Percentiles rank a stretch among this genome's conserved stretches.
Evolutionary conservation across 2,329 filamentous ascomycete genomes (phyloP).

Genomic region (Dactylellina cionopaga): DNA sequence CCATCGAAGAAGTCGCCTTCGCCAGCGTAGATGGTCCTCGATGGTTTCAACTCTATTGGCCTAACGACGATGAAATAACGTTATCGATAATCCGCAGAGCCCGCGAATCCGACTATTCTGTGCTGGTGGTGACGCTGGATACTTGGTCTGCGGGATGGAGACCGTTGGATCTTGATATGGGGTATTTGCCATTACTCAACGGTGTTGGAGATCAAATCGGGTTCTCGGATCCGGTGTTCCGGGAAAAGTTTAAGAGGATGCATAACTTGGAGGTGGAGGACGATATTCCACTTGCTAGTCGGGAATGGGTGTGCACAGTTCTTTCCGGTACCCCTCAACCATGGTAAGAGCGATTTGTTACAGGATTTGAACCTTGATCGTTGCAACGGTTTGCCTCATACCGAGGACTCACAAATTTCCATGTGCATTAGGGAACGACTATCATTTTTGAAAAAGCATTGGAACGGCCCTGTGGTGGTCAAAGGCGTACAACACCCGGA

Average conservation of each 20-base stretch:
- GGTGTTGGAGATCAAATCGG: conserved; percentile 71
- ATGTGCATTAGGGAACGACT: not conserved
- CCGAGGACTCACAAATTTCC: too few species aligned
- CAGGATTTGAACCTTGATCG: not conserved
- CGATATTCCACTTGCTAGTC: conserved; percentile 64
- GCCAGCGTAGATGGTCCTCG: conserved; percentile 69
- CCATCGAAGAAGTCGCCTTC: conserved; percentile 73
- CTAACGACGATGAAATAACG: conserved; percentile 72
- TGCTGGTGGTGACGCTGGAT: conserved; percentile 77
- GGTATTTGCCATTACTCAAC: conserved; percentile 70
- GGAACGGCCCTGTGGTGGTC: conserved; percentile 63
- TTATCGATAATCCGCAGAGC: conserved; percentile 71
- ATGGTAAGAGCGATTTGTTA: conserved; percentile 65
- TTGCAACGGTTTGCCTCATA: not conserved
- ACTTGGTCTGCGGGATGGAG: conserved; percentile 76
- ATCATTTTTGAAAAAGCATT: conserved; percentile 65
- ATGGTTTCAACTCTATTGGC: conserved; percentile 83
- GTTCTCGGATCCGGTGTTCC: conserved; percentile 74
- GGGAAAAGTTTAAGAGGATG: conserved; percentile 67
- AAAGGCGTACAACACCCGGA: conserved; percentile 62
- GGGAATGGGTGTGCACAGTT: conserved; percentile 66
- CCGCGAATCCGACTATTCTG: conserved; percentile 70
- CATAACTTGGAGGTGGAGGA: conserved; percentile 63
- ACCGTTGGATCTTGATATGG: conserved; percentile 72
- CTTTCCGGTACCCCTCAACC: conserved; percentile 67